Evolutionary conservation across 2,329 filamentous ascomycete genomes (phyloP).

Genomic region (Epichloe coenophiala): DNA sequence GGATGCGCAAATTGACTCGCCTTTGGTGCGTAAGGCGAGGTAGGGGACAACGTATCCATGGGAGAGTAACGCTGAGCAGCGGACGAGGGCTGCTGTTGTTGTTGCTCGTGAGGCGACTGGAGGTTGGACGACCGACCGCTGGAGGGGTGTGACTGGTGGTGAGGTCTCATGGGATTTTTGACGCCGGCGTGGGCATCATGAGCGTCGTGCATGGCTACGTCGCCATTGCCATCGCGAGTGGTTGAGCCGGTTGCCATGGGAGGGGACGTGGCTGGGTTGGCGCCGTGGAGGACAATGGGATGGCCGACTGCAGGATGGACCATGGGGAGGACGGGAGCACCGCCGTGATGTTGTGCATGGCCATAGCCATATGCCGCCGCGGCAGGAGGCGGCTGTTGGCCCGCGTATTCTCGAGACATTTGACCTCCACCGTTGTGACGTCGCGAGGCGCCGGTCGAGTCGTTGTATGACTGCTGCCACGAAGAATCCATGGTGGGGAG

Average conservation of each 20-base stretch:
- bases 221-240: constrained; percentile 58
- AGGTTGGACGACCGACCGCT: constrained; percentile 42
- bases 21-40: constrained; percentile 60
- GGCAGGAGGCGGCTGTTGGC: constrained; percentile 18
- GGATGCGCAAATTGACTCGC: constrained; percentile 42
- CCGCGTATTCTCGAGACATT: constrained; percentile 34
- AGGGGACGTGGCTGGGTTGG: constrained; percentile 40
- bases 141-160: constrained; percentile 61
- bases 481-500: constrained; percentile 36
- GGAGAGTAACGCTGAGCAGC: constrained; percentile 89
- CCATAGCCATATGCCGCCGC: constrained; percentile 35
- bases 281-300: constrained; percentile 15
- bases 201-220: constrained; percentile 76
- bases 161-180: constrained; percentile 72
- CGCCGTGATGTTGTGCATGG: constrained; percentile 52
- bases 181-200: constrained; percentile 71
- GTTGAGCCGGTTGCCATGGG: constrained; percentile 39
- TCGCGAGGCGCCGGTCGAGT: constrained; percentile 47
- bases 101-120: constrained; percentile 48
- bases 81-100: constrained; percentile 45
- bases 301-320: constrained; percentile 20
- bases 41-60: constrained; percentile 78
- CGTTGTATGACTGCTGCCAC: constrained; percentile 53
- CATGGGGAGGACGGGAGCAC: constrained; percentile 18
- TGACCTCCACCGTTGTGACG: constrained; percentile 44